Evolutionary conservation across 108 stramenopile species (phyloP), one percentile per base, ranked within the genome.

Genomic region (Fragilariopsis cylindrus): DNA sequence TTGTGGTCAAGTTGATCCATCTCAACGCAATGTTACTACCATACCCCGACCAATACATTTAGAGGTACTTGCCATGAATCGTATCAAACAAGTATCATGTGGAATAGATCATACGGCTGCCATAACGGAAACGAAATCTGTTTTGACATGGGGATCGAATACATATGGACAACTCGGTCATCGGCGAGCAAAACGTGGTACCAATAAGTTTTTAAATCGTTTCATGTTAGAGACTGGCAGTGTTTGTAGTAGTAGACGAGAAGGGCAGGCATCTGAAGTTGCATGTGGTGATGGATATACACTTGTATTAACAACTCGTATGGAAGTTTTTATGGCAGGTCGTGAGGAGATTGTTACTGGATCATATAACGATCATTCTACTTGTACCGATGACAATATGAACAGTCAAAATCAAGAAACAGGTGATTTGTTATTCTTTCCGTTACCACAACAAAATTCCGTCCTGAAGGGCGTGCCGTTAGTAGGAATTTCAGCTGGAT

Each of bases 111-210:
- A 92, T 67, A 88, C 88, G 5, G 91, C 91, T 3, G 88, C 76
- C 3, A n/a, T 92, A 7, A 81, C 85, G 12, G 81, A 84, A n/a
- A 87, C 73, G 60, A 82, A 86, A 9, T 74, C 83, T 46, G 88
- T 92, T 39, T 58, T 89, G 71, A 90, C 91, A 47, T 92, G 87
- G 87, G 91, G 91, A 16, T 79, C 69, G 57, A 89, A 92, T 69
- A 9, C 30, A 46, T 13, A 78, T 55, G 91, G 91, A 16, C 91
- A 89, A 74, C 79, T 92, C 44, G 91, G 91, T 11, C 88, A 90
- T 69, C 76, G 82, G 5, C 46, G 42, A 8, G 63, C 76, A 19
- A 44, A 12, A 7, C 11, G 56, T 12, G 53, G 19, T 62, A 73
- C 46, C 60, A 11, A 45, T 18, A 60, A 67, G 69, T 30, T 30